Percentiles rank a stretch among this genome's conserved stretches.
phyloP scores from a whole-genome alignment of 306 rosid genomes.

The Abrus pulchellus region DNA sequence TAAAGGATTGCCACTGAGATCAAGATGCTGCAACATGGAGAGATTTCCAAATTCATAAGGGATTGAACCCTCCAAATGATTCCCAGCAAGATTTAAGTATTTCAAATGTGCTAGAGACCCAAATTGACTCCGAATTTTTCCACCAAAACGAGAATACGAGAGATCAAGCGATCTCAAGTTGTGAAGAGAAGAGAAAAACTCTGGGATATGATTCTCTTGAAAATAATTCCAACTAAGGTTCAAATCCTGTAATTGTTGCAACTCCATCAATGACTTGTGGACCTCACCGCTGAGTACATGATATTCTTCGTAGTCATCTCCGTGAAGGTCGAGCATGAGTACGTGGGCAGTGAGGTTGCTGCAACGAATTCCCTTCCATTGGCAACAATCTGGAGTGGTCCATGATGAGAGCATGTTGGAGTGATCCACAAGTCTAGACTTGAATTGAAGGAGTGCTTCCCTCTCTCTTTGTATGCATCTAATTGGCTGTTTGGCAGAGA shows the following conservation, averaged over 20 bases:
- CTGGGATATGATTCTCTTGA: not conserved
- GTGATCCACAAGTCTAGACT: not conserved
- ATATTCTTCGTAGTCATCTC: too few relatives aligned
- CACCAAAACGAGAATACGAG: not conserved
- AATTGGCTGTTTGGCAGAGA: not conserved
- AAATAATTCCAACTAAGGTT: not conserved
- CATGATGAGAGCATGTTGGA: constrained; percentile 31
- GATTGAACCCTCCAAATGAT: not conserved
- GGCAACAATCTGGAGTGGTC: constrained; percentile 38
- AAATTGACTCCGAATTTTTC: not conserved
- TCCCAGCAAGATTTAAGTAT: constrained; percentile 12
- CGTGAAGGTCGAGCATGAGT: not conserved
- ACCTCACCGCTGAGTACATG: not conserved
- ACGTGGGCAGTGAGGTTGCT: constrained; percentile 24
- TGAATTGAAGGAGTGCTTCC: constrained; percentile 40
- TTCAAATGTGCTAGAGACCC: not conserved
- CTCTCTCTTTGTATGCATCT: not conserved
- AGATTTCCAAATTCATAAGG: constrained; percentile 42
- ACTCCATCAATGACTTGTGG: not conserved
- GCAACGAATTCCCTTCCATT: constrained; percentile 43
- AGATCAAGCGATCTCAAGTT: constrained; percentile 21
- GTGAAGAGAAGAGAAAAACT: not conserved
- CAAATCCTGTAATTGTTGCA: not conserved
- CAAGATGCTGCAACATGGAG: constrained; percentile 34
- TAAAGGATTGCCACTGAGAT: not conserved